Evolutionary conservation across 495 filamentous ascomycete species (phyloP), one percentile per base, ranked within the genome.

Genomic region (Penicillium flavigenum): DNA sequence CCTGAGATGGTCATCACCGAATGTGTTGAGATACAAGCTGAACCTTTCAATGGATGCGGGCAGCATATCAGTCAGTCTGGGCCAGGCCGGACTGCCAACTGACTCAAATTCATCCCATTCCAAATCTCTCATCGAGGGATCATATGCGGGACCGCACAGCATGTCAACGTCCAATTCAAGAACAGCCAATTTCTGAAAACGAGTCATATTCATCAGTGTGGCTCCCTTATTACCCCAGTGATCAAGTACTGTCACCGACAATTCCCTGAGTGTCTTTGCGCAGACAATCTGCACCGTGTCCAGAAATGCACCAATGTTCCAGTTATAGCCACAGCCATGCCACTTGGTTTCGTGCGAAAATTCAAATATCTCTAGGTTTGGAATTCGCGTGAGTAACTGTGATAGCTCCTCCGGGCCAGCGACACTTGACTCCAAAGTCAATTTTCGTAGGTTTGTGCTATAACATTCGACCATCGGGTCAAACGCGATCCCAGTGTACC

Each of bases 331-430:
- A n/a, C 56, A 58, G 39, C 47, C 56, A 27, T 58, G 56, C 56
- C 56, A 58, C 47, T 58, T 58, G 5, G 47, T 58, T 45, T 58
- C 47, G 38, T 58, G 56, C 20, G 56, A 58, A 19, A 45, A 58
- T 12, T 51, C 47, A 45, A 58, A 58, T 4, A 52, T 31, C 39
- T 58, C 56, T 11, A 58, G 39, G 47, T 58, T 58, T 39, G 56
- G 56, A 45, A 58, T 58, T 44, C 47, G 47, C 17, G 41, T 47
- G 24, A 58, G 47, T 9, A 58, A 7, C 17, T 58, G 56, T 22
- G 47, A 43, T 11, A 43, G 8, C 41, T 43, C 41, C 17, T 43
- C 4, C 2, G 41, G 17, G n/a, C 17, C 41, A 2, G 17, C 41
- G 8, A 43, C 11, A 43, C 41, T 10, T 17, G n/a, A 2, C 1